A percentile compares a stretch with the other conserved stretches of the same genome.
Conservation (phyloP, 176 grass and related monocot species). For the Sorghum bicolor region DNA sequence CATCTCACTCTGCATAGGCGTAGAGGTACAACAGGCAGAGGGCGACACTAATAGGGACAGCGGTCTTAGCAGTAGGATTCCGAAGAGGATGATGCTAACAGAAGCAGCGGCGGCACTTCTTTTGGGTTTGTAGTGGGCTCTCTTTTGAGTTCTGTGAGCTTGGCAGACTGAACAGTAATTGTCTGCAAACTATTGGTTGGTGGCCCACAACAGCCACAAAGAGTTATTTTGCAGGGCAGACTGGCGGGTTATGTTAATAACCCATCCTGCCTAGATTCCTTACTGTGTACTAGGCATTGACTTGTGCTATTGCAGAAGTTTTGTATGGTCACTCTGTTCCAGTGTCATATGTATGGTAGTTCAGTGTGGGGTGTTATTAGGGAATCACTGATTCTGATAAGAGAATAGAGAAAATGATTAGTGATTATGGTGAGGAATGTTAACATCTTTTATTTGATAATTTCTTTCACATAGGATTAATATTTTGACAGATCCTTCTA, state of each 20-base stretch:
- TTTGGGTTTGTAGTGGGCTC: not conserved
- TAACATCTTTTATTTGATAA: not conserved
- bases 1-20: not conserved
- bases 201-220: not conserved
- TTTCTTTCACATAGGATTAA: not conserved
- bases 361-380: not conserved
- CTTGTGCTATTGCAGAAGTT: not conserved
- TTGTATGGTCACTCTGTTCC: not conserved
- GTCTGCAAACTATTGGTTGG: not conserved
- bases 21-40: not conserved
- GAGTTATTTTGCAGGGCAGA: not conserved
- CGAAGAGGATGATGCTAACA: not conserved
- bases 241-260: not conserved
- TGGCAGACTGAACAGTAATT: not conserved
- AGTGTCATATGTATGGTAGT: not conserved
- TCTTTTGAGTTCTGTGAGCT: not conserved
- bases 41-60: not conserved
- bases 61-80: not conserved
- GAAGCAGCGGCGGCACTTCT: not conserved
- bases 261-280: not conserved
- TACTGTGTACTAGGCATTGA: not conserved
- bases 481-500: not conserved
- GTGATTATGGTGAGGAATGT: not conserved
- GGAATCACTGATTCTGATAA: not conserved
- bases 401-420: not conserved